A percentile compares a stretch with the other conserved stretches of the same genome.
Conservation (phyloP, 2,329 filamentous ascomycete species). For the Sporothrix mexicana region DNA sequence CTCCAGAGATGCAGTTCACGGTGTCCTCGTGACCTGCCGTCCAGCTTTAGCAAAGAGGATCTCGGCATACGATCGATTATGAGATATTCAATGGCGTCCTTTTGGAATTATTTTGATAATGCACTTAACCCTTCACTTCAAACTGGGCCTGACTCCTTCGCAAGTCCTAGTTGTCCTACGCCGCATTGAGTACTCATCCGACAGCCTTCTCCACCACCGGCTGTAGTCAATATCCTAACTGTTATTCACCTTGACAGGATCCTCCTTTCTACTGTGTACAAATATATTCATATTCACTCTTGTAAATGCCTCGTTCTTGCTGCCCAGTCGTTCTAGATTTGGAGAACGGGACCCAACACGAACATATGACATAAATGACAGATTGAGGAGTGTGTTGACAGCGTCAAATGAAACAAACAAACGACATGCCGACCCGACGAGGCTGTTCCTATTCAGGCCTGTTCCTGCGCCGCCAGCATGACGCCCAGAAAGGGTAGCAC, state of each 20-base stretch:
- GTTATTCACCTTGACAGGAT: no score
- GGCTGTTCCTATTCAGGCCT: not conserved
- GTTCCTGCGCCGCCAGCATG: conserved; percentile 13
- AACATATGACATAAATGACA: not conserved
- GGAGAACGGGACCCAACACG: not conserved
- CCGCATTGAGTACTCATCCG: not conserved
- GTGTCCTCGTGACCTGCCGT: conserved; percentile 18
- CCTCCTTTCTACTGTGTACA: not conserved
- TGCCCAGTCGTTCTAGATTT: not conserved
- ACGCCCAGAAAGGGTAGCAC: not conserved
- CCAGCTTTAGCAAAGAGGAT: conserved; percentile 18
- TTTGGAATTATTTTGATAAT: not conserved
- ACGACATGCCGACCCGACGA: not conserved
- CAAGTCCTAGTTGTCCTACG: not conserved
- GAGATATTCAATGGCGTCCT: not conserved
- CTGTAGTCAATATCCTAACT: not conserved
- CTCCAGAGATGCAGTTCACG: conserved; percentile 5
- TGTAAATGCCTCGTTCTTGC: not conserved
- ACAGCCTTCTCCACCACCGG: not conserved
- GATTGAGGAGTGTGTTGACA: no score
- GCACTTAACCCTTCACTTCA: not conserved
- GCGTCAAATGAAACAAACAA: no score
- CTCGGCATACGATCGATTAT: not conserved
- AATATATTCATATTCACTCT: not conserved
- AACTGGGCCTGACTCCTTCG: not conserved